Evolutionary conservation across 176 grass and related monocot genomes (phyloP).

Genomic region (Bolboschoenus planiculmis): DNA sequence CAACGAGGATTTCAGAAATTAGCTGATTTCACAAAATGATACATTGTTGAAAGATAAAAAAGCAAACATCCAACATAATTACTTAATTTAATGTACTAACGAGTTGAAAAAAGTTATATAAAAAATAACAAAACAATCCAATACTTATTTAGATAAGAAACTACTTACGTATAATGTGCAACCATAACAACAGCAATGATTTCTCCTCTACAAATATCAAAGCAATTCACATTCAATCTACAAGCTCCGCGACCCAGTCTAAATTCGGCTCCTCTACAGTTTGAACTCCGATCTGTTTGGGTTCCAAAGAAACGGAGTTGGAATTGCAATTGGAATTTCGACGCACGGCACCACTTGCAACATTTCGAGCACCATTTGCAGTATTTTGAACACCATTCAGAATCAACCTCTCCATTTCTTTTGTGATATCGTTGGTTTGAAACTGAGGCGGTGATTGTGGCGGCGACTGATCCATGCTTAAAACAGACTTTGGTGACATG

Average conservation of each 20-base stretch:
- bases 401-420: not conserved
- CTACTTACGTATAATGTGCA: too few species aligned
- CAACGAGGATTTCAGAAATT: not conserved
- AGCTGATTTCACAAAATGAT: not conserved
- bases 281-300: too few species aligned
- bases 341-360: not conserved
- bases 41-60: not conserved
- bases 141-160: too few species aligned
- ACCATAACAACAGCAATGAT: not conserved
- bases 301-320: too few species aligned
- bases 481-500: not conserved
- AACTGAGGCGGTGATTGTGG: not conserved
- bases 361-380: not conserved
- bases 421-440: not conserved
- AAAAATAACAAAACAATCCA: too few species aligned
- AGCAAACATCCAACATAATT: not conserved
- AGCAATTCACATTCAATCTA: not conserved
- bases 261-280: not conserved
- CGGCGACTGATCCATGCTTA: not conserved
- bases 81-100: not conserved
- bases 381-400: not conserved
- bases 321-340: too few species aligned
- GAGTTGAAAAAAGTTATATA: not conserved
- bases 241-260: not conserved
- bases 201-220: not conserved